Base-by-base conservation (phyloP, 768 basidiomycete species). In the Amanita molliuscula region DNA sequence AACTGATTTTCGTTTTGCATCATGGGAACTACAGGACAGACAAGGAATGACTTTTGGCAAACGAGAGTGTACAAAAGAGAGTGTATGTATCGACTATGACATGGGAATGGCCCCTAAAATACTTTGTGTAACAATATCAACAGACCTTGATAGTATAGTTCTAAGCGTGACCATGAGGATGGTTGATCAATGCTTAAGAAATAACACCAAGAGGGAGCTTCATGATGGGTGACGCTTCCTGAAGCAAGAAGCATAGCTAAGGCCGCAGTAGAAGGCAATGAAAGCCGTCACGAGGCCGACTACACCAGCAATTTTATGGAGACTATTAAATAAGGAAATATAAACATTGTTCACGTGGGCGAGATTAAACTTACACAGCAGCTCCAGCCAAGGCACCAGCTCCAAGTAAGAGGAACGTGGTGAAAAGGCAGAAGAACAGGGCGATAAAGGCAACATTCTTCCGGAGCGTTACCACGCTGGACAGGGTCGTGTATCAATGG, bases 261-360 rank as follows among this genome's bases (percentile, higher is more conserved):
- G 55, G 28, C 72, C 75, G 38, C 69, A 65, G 53, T 75, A 75
- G 61, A 70, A 77, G 5, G 74, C 76, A 43, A 76, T 59, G 47
- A 74, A 64, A 1, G 71, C 73, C 7, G 72, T 72, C 47, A 74
- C 59, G 47, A 70, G 65, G 21, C 75, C 76, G 9, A 73, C 54
- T 6, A 58, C 63, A 41, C 76, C 76, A 2, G 73, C 76, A 16
- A 68, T 71, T 50, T 71, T 59, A 60, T 6, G 62, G 41, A 10
- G 72, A 71, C 50, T 8, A 51, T 42, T 33, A 25, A 47, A 41
- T n/a, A n/a, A n/a, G n/a, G n/a, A 20, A 15, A 21, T 51, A 53
- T 47, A 20, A 18, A 18, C 11, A 31, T 11, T 8, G 28, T 10
- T 7, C 13, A n/a, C 53, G 18, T 21, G 13, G 31, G 5, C 13